Conservation (phyloP, 495 filamentous ascomycete genomes). For the Aspergillus sparsus region DNA sequence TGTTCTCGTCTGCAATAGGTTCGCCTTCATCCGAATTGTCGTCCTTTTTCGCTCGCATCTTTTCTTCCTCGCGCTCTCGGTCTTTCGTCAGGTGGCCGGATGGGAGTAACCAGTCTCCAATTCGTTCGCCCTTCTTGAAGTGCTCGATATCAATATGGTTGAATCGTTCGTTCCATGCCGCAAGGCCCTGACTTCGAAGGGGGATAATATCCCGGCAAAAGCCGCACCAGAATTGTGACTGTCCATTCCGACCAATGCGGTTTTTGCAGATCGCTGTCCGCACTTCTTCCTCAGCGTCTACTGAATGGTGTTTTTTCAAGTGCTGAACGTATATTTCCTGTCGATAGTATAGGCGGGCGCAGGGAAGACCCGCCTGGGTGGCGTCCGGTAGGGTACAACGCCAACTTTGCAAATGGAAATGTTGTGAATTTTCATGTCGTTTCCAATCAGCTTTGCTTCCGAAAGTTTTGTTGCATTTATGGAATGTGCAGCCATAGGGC, state of each 20-base stretch:
- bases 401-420: slow-evolving; percentile 75
- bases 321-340: slow-evolving; percentile 63
- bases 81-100: slow-evolving; percentile 22
- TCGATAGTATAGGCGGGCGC: slow-evolving; percentile 61
- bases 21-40: slow-evolving; percentile 9
- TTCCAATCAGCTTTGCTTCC: slow-evolving; percentile 98
- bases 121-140: slow-evolving; percentile 56
- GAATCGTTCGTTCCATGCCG: slow-evolving; percentile 74
- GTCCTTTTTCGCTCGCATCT: background rate
- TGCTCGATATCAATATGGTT: slow-evolving; percentile 82
- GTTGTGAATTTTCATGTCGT: slow-evolving; percentile 87
- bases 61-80: slow-evolving; percentile 13
- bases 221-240: slow-evolving; percentile 83
- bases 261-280: slow-evolving; percentile 50
- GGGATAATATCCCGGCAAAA: slow-evolving; percentile 68
- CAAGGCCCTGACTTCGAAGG: slow-evolving; percentile 54
- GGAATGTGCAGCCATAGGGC: slow-evolving; percentile 86
- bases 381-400: slow-evolving; percentile 58
- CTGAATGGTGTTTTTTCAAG: slow-evolving; percentile 54
- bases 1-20: slow-evolving; percentile 13
- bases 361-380: slow-evolving; percentile 40
- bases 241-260: slow-evolving; percentile 69
- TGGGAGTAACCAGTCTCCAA: slow-evolving; percentile 48
- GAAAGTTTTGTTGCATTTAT: slow-evolving; percentile 72
- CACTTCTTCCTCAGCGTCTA: slow-evolving; percentile 36